These are phyloP conservation scores for Alternaria gaisen DNA, from an alignment of 2,329 filamentous ascomycete species.

Conservation along the genomic window DNA sequence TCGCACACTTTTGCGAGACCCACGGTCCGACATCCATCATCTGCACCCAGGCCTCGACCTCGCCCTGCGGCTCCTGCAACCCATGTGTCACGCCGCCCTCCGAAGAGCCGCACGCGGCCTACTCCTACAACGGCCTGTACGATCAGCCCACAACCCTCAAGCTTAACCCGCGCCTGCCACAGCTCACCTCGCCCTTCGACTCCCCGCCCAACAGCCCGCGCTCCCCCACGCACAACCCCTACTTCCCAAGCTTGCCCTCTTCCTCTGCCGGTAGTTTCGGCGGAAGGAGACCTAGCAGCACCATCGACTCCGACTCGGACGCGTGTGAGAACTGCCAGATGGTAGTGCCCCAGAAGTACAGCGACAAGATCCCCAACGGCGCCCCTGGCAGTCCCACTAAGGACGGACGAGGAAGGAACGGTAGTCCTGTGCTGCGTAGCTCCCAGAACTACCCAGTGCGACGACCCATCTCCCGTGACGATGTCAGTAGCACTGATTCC, in stretches of 20 bases:
- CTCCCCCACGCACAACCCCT: constrained; percentile 57
- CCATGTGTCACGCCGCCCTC: constrained; percentile 55
- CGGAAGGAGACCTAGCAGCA: constrained; percentile 46
- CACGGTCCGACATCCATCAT: constrained; percentile 70
- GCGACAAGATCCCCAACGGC: constrained; percentile 62
- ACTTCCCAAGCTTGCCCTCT: constrained; percentile 55
- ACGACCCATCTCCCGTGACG: constrained; percentile 42
- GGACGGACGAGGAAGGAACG: constrained; percentile 60
- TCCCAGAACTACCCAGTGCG: constrained; percentile 63
- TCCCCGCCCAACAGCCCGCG: constrained; percentile 54
- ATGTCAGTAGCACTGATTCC: constrained; percentile 46
- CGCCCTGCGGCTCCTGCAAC: constrained; percentile 63
- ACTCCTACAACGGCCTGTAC: constrained; percentile 47
- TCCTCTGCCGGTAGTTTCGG: constrained; percentile 44
- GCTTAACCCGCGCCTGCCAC: constrained; percentile 44
- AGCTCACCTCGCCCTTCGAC: constrained; percentile 50
- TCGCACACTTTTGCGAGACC: constrained; percentile 70
- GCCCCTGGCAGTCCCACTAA: constrained; percentile 61
- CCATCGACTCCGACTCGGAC: constrained; percentile 58
- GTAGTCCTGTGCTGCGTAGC: constrained; percentile 64
- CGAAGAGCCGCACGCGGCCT: constrained; percentile 46
- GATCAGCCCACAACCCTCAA: constrained; percentile 44
- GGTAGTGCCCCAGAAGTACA: constrained; percentile 63
- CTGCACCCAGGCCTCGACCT: constrained; percentile 66
- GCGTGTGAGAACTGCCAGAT: constrained; percentile 67